Conservation (phyloP, 2,329 filamentous ascomycete species). For the Neonectria coccinea region DNA sequence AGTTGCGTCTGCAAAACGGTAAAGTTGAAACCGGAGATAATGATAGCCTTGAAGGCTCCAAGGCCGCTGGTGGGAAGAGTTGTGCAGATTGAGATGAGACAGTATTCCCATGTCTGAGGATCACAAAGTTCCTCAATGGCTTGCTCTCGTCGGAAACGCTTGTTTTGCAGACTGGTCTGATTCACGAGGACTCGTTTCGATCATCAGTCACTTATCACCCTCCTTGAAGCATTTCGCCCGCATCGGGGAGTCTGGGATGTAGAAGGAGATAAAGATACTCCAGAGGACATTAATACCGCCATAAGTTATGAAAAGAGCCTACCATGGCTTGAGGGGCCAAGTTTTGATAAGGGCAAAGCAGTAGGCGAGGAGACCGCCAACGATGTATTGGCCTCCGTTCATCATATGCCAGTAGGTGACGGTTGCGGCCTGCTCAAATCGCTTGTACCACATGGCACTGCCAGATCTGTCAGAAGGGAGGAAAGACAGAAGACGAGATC, state of each 20-base stretch:
- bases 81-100: slow-evolving; percentile 73
- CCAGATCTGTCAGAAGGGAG: too few species aligned
- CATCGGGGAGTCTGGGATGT: slow-evolving; percentile 77
- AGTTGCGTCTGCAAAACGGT: slow-evolving; percentile 75
- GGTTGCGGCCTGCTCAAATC: slow-evolving; percentile 72
- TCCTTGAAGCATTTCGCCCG: slow-evolving; percentile 75
- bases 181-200: slow-evolving; percentile 69
- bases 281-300: slow-evolving; percentile 71
- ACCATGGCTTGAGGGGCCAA: slow-evolving; percentile 71
- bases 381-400: slow-evolving; percentile 78
- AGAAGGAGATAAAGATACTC: slow-evolving; percentile 70
- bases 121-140: slow-evolving; percentile 66
- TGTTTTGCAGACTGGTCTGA: slow-evolving; percentile 71
- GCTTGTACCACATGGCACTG: slow-evolving; percentile 70
- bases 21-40: slow-evolving; percentile 76
- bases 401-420: slow-evolving; percentile 80
- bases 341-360: slow-evolving; percentile 64
- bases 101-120: slow-evolving; percentile 61
- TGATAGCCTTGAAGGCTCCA: slow-evolving; percentile 78
- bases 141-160: slow-evolving; percentile 58
- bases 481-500: too few species aligned
- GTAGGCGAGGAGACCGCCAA: slow-evolving; percentile 76
- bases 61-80: slow-evolving; percentile 79
- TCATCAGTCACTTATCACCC: slow-evolving; percentile 71
- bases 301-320: slow-evolving; percentile 74